A percentile compares a stretch with the other conserved stretches of the same genome.
phyloP scores from a whole-genome alignment of 2,329 filamentous ascomycete genomes.

The Fusarium sarcochroum region DNA sequence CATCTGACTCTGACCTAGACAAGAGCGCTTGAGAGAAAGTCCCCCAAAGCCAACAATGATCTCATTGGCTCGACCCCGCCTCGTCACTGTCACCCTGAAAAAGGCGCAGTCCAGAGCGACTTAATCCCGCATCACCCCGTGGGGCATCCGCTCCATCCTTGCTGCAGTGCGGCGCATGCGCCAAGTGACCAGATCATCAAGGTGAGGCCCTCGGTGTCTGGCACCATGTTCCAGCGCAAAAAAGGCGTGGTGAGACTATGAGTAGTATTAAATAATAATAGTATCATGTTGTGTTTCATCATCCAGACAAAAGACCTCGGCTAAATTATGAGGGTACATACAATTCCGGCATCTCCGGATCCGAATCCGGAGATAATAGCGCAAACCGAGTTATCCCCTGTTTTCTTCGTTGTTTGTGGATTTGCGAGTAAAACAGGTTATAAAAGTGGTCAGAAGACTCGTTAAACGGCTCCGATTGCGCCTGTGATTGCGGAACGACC shows the following conservation, averaged over 20 bases:
- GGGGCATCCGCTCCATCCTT: neutral
- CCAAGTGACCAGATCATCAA: neutral
- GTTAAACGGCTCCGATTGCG: neutral
- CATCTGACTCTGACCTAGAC: too few species aligned
- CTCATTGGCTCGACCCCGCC: too few species aligned
- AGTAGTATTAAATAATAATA: neutral
- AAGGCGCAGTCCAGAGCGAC: too few species aligned
- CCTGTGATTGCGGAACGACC: neutral
- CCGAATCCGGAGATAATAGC: neutral
- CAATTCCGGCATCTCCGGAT: neutral
- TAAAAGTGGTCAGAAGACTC: neutral
- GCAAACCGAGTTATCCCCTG: neutral
- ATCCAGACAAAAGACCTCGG: neutral
- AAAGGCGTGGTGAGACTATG: neutral
- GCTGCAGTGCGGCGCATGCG: neutral
- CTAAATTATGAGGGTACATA: neutral
- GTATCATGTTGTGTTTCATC: neutral
- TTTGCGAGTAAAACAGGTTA: neutral
- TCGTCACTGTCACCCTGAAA: too few species aligned
- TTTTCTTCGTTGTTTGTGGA: neutral
- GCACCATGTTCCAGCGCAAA: neutral
- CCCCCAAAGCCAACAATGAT: too few species aligned
- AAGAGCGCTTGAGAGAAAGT: too few species aligned
- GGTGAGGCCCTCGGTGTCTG: neutral
- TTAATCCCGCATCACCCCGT: neutral